These are phyloP conservation scores for Neofusicoccum cordaticola DNA, from an alignment of 2,329 filamentous ascomycete genomes.

Conservation along the genomic window DNA sequence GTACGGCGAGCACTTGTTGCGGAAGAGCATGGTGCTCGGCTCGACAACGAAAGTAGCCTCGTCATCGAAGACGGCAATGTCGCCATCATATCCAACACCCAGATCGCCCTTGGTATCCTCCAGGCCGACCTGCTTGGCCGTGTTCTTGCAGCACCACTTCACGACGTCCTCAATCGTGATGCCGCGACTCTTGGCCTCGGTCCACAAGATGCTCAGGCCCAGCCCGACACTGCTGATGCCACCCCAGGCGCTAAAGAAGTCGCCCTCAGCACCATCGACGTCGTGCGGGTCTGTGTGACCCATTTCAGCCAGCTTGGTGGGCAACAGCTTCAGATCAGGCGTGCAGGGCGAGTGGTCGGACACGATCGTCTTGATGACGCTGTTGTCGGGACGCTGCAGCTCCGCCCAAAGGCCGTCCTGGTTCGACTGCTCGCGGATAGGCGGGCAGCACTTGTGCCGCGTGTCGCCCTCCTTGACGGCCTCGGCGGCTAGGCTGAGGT, in stretches of 20 bases:
- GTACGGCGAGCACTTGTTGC: constrained; percentile 89
- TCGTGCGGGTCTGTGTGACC: constrained; percentile 27
- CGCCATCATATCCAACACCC: constrained; percentile 78
- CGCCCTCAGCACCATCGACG: constrained; percentile 54
- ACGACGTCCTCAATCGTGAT: constrained; percentile 73
- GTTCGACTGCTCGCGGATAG: constrained; percentile 78
- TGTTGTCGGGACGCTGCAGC: constrained; percentile 56
- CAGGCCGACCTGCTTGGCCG: constrained; percentile 83
- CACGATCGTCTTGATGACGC: constrained; percentile 87
- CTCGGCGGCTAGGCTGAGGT: constrained; percentile 80
- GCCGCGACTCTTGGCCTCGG: constrained; percentile 61
- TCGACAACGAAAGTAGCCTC: constrained; percentile 67
- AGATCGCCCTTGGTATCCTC: constrained; percentile 78
- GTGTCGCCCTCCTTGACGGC: constrained; percentile 81
- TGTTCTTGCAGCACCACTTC: constrained; percentile 80
- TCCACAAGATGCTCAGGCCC: constrained; percentile 87
- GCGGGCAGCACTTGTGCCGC: constrained; percentile 91
- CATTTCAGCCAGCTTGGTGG: constrained; percentile 61
- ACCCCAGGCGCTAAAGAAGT: constrained; percentile 96
- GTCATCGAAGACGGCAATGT: constrained; percentile 91
- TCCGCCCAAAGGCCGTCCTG: constrained; percentile 87
- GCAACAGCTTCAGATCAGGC: constrained; percentile 86
- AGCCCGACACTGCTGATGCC: constrained; percentile 93
- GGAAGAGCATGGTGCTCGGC: constrained; percentile 83
- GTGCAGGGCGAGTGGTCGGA: constrained; percentile 97